Base-by-base conservation (phyloP, 2,329 filamentous ascomycete genomes). In the Xylaria sp. region DNA sequence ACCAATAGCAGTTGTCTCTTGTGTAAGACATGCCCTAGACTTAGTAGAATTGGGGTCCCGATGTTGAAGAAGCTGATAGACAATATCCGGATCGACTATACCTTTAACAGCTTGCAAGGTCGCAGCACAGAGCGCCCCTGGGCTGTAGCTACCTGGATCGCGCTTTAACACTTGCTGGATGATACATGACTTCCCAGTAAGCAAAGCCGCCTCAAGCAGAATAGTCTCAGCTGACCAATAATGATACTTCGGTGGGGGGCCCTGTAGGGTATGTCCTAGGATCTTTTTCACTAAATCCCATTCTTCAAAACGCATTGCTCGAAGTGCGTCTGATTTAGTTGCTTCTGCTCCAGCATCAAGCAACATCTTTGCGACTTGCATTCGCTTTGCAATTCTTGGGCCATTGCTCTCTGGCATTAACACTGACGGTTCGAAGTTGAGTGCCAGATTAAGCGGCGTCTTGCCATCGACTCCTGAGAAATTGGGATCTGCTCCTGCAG, bases 251-350 rank as follows among this genome's bases (percentile, higher is more conserved):
- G 22, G 22, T 27, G 7, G 20, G 22, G 7, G 20, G 22, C 13
- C 20, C 20, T 13, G 20, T 47, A 47, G 44, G 2, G 9, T 47
- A 47, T 15, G 44, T 5, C 9, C 20, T 11, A 51, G 47, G 27
- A 51, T 51, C 47, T 51, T 27, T 27, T 51, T 33, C 27, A 51
- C 47, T n/a, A 51, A 51, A 31, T 51, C 47, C 17, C 13, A 33
- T 31, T 51, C 47, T 17, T n/a, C 15, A 33, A 51, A 6, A 31
- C 29, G 25, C 9, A 51, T 51, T 51, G 47, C 47, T 31, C 27
- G 17, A 51, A 33, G 3, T n/a, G 47, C 27, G 27, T 51, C 27
- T 29, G 15, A n/a, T 31, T n/a, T 33, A 2, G 29, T 51, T 31
- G 17, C 47, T 33, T 51, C 27, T 31, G 29, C 29, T 33, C 47